phyloP scores from a whole-genome alignment of 2,329 filamentous ascomycete genomes.

The Drechslerella stenobrocha region DNA sequence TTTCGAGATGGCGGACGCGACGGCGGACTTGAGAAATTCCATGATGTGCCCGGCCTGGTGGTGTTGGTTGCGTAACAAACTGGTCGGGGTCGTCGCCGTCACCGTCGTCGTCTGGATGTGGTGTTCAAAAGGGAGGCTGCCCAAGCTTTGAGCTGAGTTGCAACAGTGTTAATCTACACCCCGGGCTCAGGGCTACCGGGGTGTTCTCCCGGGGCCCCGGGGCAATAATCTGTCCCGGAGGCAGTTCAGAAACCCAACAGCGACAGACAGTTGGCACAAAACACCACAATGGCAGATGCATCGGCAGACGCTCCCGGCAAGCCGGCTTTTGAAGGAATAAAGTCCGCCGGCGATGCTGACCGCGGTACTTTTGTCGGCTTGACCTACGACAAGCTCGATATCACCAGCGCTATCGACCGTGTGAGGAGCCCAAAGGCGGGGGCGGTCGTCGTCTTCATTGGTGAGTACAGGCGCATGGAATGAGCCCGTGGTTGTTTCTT shows the following conservation, averaged over 20 bases:
- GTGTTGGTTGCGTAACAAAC: neutral
- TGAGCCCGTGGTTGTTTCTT: no score
- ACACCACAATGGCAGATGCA: neutral
- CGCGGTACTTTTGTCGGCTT: slow-evolving; percentile 68
- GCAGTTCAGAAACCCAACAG: no score
- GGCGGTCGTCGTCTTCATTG: slow-evolving; percentile 75
- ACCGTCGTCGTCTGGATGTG: neutral
- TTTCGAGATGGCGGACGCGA: slow-evolving; percentile 94
- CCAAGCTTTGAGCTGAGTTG: slow-evolving; percentile 20
- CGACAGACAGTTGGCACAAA: no score
- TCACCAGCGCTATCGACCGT: slow-evolving; percentile 64
- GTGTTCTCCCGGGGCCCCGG: no score
- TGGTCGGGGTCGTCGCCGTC: neutral
- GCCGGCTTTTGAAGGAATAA: slow-evolving; percentile 30
- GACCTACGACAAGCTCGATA: slow-evolving; percentile 66
- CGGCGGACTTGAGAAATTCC: slow-evolving; percentile 97
- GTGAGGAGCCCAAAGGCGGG: slow-evolving; percentile 75
- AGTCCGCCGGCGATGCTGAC: slow-evolving; percentile 58
- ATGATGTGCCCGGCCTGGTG: slow-evolving; percentile 60
- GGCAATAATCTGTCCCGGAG: no score
- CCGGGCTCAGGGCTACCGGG: neutral
- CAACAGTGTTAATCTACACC: slow-evolving; percentile 34
- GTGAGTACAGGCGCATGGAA: no score
- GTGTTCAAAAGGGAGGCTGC: neutral
- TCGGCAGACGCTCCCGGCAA: slow-evolving; percentile 7